These are phyloP conservation scores for Erysimum cheiri DNA, from an alignment of 441 rosid genomes.

Conservation along the genomic window DNA sequence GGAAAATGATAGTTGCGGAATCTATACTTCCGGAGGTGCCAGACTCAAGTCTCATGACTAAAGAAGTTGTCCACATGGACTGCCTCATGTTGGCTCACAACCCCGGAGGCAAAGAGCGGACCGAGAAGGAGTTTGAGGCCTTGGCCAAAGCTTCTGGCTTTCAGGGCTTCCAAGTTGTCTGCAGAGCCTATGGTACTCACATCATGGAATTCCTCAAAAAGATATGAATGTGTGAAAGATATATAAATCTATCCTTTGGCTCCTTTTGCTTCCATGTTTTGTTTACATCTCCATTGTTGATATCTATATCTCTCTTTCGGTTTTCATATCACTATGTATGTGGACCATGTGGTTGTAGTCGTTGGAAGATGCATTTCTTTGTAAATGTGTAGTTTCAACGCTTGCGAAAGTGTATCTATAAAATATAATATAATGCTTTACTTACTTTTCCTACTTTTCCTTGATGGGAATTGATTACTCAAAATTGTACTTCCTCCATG, in stretches of 20 bases:
- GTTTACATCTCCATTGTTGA: constrained; percentile 17
- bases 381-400: constrained; percentile 5
- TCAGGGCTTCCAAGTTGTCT: constrained; percentile 34
- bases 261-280: constrained; percentile 23
- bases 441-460: no score
- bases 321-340: constrained; percentile 4
- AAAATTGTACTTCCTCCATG: no score
- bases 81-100: constrained; percentile 51
- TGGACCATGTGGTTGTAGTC: not conserved
- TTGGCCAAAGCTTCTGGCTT: constrained; percentile 47
- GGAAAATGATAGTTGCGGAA: constrained; percentile 48
- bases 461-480: no score
- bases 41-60: constrained; percentile 38
- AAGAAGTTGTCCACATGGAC: constrained; percentile 42
- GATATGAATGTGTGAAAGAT: constrained; percentile 1
- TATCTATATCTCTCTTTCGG: not conserved
- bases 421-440: not conserved
- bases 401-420: constrained; percentile 6
- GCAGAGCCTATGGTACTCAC: constrained; percentile 41
- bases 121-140: constrained; percentile 46
- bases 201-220: constrained; percentile 48
- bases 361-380: constrained; percentile 6
- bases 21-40: constrained; percentile 40
- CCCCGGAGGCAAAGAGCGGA: constrained; percentile 50
- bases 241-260: not conserved